Base-by-base conservation (phyloP, 257 asterid genomes). In the Solanum chmielewskii region DNA sequence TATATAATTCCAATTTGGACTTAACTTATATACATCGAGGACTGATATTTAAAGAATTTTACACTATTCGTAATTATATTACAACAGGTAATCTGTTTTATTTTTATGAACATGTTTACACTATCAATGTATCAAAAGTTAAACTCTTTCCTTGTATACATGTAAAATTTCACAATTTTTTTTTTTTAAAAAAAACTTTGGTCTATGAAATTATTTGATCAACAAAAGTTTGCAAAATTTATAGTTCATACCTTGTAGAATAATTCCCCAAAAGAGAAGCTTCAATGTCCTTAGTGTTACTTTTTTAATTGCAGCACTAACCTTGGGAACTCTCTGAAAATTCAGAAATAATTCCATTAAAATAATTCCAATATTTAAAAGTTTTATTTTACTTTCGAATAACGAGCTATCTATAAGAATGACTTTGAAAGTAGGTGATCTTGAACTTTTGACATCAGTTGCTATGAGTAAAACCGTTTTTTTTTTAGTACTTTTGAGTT, bases 251-350 rank as follows among this genome's bases (percentile, higher is more conserved):
- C 98, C 99, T 91, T 95, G 99, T 21, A 95, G 92, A 81, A 96
- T 88, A 86, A 96, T 86, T 74, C 98, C 98, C 99, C 98, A 96
- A 59, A 96, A 92, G 14, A 96, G 90, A 86, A 96, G 96, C 95
- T 96, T 93, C 88, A 95, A 84, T 31, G 99, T 96, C 91, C 99
- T 92, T 70, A 92, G 76, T 70, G 86, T 89, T 78, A 95, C 93
- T 93, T 91, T 95, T 89, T 88, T 90, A 9, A 94, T 86, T 47
- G 97, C 95, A 69, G 45, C 66, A 16, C 84, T 83, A 7, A 93
- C 90, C 27, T 92, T 88, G 6, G 96, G 94, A 86, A 96, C 85
- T 77, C 94, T 94, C 98, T 96, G 91, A 87, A 52, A 49, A 49
- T 6, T 1, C 1, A 49, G 0, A 49, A 49, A 49, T 49, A 49